A percentile compares a stretch with the other conserved stretches of the same genome.
These are phyloP conservation scores for Setomelanomma holmii DNA, from an alignment of 2,329 filamentous ascomycete species.

Conservation along the genomic window DNA sequence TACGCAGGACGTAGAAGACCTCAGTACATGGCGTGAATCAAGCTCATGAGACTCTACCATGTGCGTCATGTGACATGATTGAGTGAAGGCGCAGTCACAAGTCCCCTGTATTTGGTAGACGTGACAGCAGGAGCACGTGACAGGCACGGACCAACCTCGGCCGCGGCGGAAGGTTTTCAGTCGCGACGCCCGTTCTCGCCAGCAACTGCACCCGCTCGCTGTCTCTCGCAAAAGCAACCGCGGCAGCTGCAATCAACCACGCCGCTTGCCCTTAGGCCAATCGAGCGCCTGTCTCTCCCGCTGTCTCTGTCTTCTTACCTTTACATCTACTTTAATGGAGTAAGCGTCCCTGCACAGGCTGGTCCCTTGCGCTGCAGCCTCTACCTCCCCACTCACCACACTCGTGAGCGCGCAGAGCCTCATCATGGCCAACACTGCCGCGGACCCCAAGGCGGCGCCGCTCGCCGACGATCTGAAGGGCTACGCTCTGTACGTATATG, in stretches of 20 bases:
- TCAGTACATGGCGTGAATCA: too few relatives aligned
- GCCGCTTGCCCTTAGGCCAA: conserved; percentile 7
- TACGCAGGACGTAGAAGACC: background rate
- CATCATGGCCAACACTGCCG: conserved; percentile 37
- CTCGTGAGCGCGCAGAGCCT: conserved; percentile 20
- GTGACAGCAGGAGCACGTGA: conserved; percentile 8
- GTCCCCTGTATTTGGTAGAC: too few relatives aligned
- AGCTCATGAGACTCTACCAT: too few relatives aligned
- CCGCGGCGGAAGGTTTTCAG: conserved; percentile 18
- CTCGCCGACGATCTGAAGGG: conserved; percentile 44
- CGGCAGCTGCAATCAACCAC: conserved; percentile 10
- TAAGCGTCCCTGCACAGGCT: conserved; percentile 18
- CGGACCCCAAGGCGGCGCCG: conserved; percentile 40
- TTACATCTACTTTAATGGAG: conserved; percentile 27
- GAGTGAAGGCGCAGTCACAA: too few relatives aligned
- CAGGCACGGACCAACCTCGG: background rate
- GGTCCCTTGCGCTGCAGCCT: conserved; percentile 32
- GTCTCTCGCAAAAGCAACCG: conserved; percentile 19
- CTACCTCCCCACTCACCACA: conserved; percentile 7
- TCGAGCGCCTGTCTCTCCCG: background rate
- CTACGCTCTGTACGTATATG: conserved; percentile 37
- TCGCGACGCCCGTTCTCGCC: conserved; percentile 28
- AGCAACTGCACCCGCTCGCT: conserved; percentile 15
- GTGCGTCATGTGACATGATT: too few relatives aligned
- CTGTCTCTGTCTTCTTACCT: background rate